A percentile compares a stretch with the other conserved stretches of the same genome.
Evolutionary conservation across 345 rosid genomes (phyloP).

Genomic region (Capsella bursapastoris): DNA sequence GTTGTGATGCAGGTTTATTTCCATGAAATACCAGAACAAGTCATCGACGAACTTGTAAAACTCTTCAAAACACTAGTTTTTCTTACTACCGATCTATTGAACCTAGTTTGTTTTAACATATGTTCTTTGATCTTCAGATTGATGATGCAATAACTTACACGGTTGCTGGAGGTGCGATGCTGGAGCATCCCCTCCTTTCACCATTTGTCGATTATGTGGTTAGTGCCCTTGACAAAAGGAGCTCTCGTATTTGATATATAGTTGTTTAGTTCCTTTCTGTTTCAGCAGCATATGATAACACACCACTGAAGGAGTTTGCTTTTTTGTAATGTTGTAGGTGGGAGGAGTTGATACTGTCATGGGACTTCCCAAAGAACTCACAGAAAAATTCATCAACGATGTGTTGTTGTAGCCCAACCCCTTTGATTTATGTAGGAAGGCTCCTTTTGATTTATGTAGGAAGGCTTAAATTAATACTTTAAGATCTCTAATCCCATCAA

Average conservation of each 20-base stretch:
- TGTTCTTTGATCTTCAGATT: constrained; percentile 49
- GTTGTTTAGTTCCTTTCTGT: background rate
- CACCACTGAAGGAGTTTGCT: constrained; percentile 30
- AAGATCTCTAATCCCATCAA: background rate
- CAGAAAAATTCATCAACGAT: constrained; percentile 67
- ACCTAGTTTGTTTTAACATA: background rate
- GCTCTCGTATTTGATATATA: background rate
- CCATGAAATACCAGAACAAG: constrained; percentile 81
- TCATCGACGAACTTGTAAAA: constrained; percentile 80
- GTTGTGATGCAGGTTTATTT: constrained; percentile 75
- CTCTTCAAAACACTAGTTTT: background rate
- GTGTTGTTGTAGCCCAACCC: constrained; percentile 41
- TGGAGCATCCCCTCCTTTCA: constrained; percentile 83
- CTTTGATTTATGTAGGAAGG: background rate
- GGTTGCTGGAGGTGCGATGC: constrained; percentile 86
- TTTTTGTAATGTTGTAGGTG: constrained; percentile 53
- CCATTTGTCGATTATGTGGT: constrained; percentile 93
- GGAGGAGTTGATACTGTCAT: constrained; percentile 82
- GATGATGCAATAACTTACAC: constrained; percentile 70
- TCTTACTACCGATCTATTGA: background rate
- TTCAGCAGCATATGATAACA: background rate
- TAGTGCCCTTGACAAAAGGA: constrained; percentile 7
- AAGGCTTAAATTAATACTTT: constrained; percentile 23
- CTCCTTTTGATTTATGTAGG: background rate
- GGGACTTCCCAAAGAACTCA: constrained; percentile 90